Evolutionary conservation across 768 basidiomycete species (phyloP).

Genomic region (Psilocybe tampanensis): DNA sequence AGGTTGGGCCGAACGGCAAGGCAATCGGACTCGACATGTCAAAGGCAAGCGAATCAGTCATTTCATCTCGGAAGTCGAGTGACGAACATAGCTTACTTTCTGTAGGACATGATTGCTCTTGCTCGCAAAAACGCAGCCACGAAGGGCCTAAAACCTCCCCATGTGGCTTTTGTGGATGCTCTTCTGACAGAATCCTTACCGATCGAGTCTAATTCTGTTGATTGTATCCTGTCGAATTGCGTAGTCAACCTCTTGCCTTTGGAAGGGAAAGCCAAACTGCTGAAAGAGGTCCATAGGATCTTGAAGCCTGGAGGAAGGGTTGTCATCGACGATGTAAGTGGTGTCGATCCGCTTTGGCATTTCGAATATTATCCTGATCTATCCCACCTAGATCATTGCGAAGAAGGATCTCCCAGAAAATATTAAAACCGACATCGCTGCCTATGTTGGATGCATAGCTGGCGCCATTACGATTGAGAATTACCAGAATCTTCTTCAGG

Average conservation of each 20-base stretch:
- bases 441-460: constrained; percentile 48
- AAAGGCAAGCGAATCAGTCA: constrained; percentile 30
- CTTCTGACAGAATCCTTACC: constrained; percentile 47
- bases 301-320: constrained; percentile 61
- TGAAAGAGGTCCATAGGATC: constrained; percentile 50
- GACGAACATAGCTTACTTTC: neutral
- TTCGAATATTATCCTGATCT: neutral
- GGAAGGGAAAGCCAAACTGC: constrained; percentile 39
- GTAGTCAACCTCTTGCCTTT: constrained; percentile 52
- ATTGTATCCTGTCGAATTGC: constrained; percentile 62
- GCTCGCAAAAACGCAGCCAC: constrained; percentile 47
- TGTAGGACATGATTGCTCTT: constrained; percentile 52
- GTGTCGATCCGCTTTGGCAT: neutral
- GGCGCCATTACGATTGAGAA: constrained; percentile 44
- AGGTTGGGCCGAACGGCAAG: constrained; percentile 50
- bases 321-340: constrained; percentile 50
- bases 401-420: constrained; percentile 43
- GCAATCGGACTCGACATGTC: constrained; percentile 61
- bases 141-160: constrained; percentile 45
- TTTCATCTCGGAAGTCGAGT: neutral
- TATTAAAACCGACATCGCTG: constrained; percentile 40
- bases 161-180: constrained; percentile 50
- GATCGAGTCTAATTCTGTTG: constrained; percentile 46
- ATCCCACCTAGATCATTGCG: constrained; percentile 44
- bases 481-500: constrained; percentile 37